Evolutionary conservation across 331 rosid species (phyloP).

Genomic region (Pyrus hybrid): DNA sequence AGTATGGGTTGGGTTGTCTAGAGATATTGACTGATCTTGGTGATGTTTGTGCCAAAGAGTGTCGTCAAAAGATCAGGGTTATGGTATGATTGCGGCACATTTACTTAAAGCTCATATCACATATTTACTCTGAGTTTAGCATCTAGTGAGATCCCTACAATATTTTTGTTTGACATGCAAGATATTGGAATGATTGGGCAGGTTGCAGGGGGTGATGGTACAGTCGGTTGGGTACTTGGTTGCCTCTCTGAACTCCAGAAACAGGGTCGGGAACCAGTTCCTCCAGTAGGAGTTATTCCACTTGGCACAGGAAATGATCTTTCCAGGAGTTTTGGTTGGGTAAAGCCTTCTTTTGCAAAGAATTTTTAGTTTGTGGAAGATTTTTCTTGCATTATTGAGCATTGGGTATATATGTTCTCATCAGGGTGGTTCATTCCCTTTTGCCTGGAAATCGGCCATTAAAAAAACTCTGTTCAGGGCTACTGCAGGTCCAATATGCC

Average conservation of each 20-base stretch:
- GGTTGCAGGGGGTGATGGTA: slow-evolving; percentile 99
- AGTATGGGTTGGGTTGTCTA: slow-evolving; percentile 72
- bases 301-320: slow-evolving; percentile 97
- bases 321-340: slow-evolving; percentile 94
- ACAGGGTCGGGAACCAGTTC: slow-evolving; percentile 54
- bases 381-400: slow-evolving; percentile 19
- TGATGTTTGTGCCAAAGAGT: slow-evolving; percentile 76
- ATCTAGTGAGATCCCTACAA: background rate
- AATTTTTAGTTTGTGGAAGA: slow-evolving; percentile 6
- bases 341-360: slow-evolving; percentile 33
- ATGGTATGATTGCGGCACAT: slow-evolving; percentile 49
- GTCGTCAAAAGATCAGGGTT: slow-evolving; percentile 69
- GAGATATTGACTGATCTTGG: slow-evolving; percentile 66
- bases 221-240: slow-evolving; percentile 98
- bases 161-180: background rate
- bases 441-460: slow-evolving; percentile 81
- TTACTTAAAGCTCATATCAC: background rate
- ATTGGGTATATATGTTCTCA: slow-evolving; percentile 17
- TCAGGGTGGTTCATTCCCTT: slow-evolving; percentile 99
- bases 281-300: slow-evolving; percentile 80
- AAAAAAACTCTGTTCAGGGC: slow-evolving; percentile 66
- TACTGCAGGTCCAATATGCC: slow-evolving; percentile 40
- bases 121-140: background rate
- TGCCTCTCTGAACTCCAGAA: slow-evolving; percentile 58
- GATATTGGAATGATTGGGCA: slow-evolving; percentile 33